These are phyloP conservation scores for Corymbia maculata DNA, from an alignment of 345 rosid species.

Conservation along the genomic window DNA sequence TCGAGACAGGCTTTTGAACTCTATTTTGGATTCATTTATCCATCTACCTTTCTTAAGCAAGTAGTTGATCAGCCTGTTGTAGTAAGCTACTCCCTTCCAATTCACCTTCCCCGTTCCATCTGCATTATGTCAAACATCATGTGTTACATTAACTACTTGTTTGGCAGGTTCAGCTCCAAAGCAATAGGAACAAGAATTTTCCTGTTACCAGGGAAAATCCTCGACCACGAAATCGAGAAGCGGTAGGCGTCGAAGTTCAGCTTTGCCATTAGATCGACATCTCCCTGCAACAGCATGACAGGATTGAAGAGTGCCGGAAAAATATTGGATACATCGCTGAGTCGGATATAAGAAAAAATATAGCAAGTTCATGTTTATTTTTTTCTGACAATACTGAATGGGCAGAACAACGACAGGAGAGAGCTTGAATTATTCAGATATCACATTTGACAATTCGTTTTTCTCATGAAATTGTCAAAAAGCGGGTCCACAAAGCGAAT, in stretches of 20 bases:
- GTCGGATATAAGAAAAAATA: neutral
- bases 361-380: neutral
- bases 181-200: neutral
- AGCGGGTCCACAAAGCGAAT: neutral
- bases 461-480: neutral
- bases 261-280: conserved; percentile 63
- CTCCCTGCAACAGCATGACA: conserved; percentile 37
- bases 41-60: conserved; percentile 50
- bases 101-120: conserved; percentile 86
- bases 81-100: conserved; percentile 89
- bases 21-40: neutral
- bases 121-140: conserved; percentile 3
- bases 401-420: neutral
- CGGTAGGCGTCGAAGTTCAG: conserved; percentile 92
- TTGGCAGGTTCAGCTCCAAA: neutral
- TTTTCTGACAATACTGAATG: neutral
- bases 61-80: conserved; percentile 78
- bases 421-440: neutral
- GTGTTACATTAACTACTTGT: neutral
- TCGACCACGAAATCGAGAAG: conserved; percentile 97
- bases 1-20: neutral
- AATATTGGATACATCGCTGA: neutral
- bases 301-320: neutral
- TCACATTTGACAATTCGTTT: neutral
- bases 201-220: conserved; percentile 79